These are phyloP conservation scores for Crataegus laevigata DNA, from an alignment of 306 rosid genomes.

Conservation along the genomic window DNA sequence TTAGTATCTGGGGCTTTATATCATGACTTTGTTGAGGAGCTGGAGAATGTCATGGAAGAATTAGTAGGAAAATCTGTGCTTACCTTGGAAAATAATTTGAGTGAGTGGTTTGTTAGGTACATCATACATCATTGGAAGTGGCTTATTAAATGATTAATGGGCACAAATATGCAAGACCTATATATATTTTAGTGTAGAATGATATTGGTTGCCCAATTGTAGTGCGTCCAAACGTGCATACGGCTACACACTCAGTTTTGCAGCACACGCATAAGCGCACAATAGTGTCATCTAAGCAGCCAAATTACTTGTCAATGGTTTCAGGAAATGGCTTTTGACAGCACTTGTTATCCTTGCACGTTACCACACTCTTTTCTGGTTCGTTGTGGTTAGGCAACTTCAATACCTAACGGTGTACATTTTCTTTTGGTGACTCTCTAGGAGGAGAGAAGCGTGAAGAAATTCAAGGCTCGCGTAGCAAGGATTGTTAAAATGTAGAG, in stretches of 20 bases:
- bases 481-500: slow-evolving; percentile 20
- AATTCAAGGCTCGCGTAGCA: background rate
- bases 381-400: background rate
- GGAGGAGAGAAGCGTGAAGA: slow-evolving; percentile 13
- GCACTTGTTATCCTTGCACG: background rate
- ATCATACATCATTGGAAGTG: background rate
- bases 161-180: background rate
- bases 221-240: background rate
- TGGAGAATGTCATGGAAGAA: background rate
- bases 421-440: slow-evolving; percentile 14
- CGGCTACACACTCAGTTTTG: background rate
- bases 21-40: background rate
- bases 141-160: background rate
- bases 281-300: background rate
- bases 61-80: background rate
- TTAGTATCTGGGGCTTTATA: background rate
- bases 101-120: background rate
- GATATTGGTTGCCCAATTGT: background rate
- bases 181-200: background rate
- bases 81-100: background rate
- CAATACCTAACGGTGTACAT: slow-evolving; percentile 22
- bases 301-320: background rate
- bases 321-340: background rate
- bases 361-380: background rate
- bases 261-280: background rate